Percentiles rank a stretch among this genome's conserved stretches.
Conservation (phyloP, 805 yeast genomes). For the Wickerhamiella sergipiensis region DNA sequence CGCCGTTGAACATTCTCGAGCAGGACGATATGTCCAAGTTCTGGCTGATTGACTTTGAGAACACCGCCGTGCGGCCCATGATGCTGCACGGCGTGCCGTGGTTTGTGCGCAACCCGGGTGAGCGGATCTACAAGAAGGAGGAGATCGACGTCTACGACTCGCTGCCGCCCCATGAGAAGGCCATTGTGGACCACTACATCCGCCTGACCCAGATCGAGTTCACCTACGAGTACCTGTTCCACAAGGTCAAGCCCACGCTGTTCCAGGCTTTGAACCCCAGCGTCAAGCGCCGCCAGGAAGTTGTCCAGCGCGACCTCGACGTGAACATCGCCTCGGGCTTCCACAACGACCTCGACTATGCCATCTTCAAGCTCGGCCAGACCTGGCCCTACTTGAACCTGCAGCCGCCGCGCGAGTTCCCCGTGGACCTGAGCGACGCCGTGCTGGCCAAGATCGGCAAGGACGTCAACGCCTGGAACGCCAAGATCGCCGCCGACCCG, state of each 20-base stretch:
- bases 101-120: slow-evolving; percentile 78
- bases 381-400: slow-evolving; percentile 12
- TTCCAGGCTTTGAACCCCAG: slow-evolving; percentile 74
- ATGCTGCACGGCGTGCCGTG: slow-evolving; percentile 65
- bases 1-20: slow-evolving; percentile 71
- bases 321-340: slow-evolving; percentile 16
- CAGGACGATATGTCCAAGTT: slow-evolving; percentile 20
- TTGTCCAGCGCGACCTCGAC: slow-evolving; percentile 21
- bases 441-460: slow-evolving; percentile 45
- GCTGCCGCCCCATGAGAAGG: slow-evolving; percentile 58
- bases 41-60: slow-evolving; percentile 72
- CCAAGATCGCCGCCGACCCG: slow-evolving; percentile 54
- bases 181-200: slow-evolving; percentile 74
- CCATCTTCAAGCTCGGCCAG: slow-evolving; percentile 12
- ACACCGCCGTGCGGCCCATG: slow-evolving; percentile 67
- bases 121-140: slow-evolving; percentile 64
- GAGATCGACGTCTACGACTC: slow-evolving; percentile 60
- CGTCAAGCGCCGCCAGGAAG: slow-evolving; percentile 37
- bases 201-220: slow-evolving; percentile 84
- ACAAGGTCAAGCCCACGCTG: slow-evolving; percentile 47
- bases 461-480: slow-evolving; percentile 53
- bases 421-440: slow-evolving; percentile 45
- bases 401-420: slow-evolving; percentile 30
- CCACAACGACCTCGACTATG: slow-evolving; percentile 18
- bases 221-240: slow-evolving; percentile 69